phyloP scores from a whole-genome alignment of 2,329 filamentous ascomycete species.

The Alternaria incomplexa region DNA sequence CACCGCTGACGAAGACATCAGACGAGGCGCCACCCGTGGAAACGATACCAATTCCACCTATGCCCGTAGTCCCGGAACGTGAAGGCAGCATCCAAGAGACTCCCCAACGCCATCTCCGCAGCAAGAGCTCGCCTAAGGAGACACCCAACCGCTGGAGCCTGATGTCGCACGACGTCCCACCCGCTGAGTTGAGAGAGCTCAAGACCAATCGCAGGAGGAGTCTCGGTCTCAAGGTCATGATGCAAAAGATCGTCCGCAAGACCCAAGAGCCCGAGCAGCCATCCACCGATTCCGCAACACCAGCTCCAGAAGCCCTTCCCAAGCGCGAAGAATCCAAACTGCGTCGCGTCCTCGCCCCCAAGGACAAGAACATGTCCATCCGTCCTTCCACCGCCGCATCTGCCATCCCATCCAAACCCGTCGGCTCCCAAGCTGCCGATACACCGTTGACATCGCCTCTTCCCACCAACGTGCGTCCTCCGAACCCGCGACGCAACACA shows the following conservation, averaged over 20 bases:
- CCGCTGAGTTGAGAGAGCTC: slow-evolving; percentile 24
- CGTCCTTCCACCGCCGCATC: slow-evolving; percentile 8
- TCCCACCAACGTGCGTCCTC: not conserved
- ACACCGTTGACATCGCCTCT: not conserved
- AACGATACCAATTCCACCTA: slow-evolving; percentile 5
- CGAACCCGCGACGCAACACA: not conserved
- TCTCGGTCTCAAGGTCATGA: slow-evolving; percentile 32
- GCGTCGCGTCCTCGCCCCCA: slow-evolving; percentile 7
- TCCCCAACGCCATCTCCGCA: slow-evolving; percentile 20
- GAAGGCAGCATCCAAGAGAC: slow-evolving; percentile 26
- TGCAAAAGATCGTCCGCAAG: slow-evolving; percentile 37
- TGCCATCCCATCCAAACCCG: not conserved
- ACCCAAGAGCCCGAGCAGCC: slow-evolving; percentile 18
- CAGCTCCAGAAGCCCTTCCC: not conserved
- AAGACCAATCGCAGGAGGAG: slow-evolving; percentile 24
- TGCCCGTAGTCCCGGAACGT: slow-evolving; percentile 7
- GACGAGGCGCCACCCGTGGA: slow-evolving; percentile 20
- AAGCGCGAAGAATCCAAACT: not conserved
- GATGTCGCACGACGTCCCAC: slow-evolving; percentile 30
- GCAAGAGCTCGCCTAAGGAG: slow-evolving; percentile 11
- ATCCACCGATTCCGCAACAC: not conserved
- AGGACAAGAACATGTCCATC: slow-evolving; percentile 1
- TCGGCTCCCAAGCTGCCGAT: not conserved
- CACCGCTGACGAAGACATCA: slow-evolving; percentile 17
- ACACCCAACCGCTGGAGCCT: slow-evolving; percentile 20